Base-by-base conservation (phyloP, 495 filamentous ascomycete species). In the Penicillium odoratum region DNA sequence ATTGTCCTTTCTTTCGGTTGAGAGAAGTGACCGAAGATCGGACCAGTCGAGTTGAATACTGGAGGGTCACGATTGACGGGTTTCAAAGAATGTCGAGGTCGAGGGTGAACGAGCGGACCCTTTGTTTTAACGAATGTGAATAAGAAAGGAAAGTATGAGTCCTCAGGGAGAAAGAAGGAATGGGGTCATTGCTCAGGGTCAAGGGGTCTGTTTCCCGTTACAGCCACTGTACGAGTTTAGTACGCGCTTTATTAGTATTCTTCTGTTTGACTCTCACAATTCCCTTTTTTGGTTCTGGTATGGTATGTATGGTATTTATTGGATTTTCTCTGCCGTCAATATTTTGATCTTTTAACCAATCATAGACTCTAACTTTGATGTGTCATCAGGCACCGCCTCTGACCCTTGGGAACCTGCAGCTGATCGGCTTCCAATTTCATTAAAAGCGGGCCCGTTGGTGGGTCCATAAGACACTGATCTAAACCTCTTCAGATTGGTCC, bases 151-250 rank as follows among this genome's bases (percentile, higher is more conserved):
- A 46, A 49, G 51, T 18, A 59, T 26, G 36, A 26, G 16, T 29
- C 13, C 16, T 30, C 46, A 30, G 46, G 50, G 57, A 55, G 46
- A 30, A 48, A 56, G 45, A 31, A 31, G 57, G 43, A 49, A 45
- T 54, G 55, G 49, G 48, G 44, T 54, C 59, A 46, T 61, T 50
- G 33, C 48, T 48, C 56, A 53, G 59, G 59, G 59, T 51, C 55
- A 61, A 61, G 59, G 59, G 59, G 59, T 44, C 49, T 48, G 46
- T 48, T 48, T 28, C 28, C 46, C 25, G 42, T 13, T 47, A 47
- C 28, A 15, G 8, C 16, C 25, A 48, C 25, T 6, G 15, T 30
- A 48, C 46, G 26, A 15, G 13, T 30, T 31, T 26, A 1, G 15
- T 48, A 48, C 28, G 11, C 3, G 26, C 28, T 47, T 8, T 10